A percentile compares a stretch with the other conserved stretches of the same genome.
These are phyloP conservation scores for Yarrowia porcina DNA, from an alignment of 805 yeast species.

Conservation along the genomic window DNA sequence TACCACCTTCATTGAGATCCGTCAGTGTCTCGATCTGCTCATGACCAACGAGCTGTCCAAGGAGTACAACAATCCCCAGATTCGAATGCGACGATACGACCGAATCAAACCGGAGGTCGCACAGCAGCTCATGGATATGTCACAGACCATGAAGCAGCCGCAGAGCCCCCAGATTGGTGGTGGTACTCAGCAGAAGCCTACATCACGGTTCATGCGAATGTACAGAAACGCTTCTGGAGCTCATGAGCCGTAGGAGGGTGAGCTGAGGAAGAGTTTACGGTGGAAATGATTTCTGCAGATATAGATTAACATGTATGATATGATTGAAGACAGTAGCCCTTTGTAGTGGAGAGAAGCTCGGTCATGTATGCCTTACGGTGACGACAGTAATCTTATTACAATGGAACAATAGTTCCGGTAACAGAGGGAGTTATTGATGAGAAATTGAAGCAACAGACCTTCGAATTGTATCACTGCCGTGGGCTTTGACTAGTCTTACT, in stretches of 20 bases:
- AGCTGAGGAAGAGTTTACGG: too few relatives aligned
- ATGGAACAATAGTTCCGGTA: too few relatives aligned
- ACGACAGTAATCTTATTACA: too few relatives aligned
- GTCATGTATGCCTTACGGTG: too few relatives aligned
- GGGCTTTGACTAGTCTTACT: too few relatives aligned
- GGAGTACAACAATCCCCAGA: slow-evolving; percentile 55
- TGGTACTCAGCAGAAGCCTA: not conserved
- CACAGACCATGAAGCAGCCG: slow-evolving; percentile 22
- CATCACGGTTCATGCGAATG: slow-evolving; percentile 16
- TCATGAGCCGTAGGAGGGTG: not conserved
- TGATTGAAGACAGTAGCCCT: too few relatives aligned
- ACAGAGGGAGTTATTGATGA: too few relatives aligned
- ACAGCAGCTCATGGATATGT: slow-evolving; percentile 44
- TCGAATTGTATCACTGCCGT: too few relatives aligned
- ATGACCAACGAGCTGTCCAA: slow-evolving; percentile 57
- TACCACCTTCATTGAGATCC: slow-evolving; percentile 71
- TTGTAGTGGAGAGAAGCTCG: too few relatives aligned
- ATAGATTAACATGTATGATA: slow-evolving; percentile 3
- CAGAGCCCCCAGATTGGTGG: slow-evolving; percentile 18
- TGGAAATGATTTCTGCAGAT: too few relatives aligned
- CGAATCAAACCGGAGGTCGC: slow-evolving; percentile 75
- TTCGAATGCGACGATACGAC: slow-evolving; percentile 64
- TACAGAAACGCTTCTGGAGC: not conserved
- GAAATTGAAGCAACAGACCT: too few relatives aligned
- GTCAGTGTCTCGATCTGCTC: slow-evolving; percentile 74